Evolutionary conservation across 1,284 basidiomycete species (phyloP).

Genomic region (Ganoderma sinense): DNA sequence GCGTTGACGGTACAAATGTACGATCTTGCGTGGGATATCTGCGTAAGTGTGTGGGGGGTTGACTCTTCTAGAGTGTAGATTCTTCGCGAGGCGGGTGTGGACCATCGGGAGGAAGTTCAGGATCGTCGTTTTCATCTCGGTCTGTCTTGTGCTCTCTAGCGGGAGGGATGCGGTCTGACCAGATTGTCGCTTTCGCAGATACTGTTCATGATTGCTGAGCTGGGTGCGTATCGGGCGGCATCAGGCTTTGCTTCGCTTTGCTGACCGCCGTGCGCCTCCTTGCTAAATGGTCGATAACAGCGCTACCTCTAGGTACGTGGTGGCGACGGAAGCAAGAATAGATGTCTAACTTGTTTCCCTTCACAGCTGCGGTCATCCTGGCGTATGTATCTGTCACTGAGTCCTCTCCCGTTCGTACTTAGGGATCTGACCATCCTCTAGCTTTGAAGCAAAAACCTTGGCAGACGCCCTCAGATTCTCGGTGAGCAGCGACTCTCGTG

Average conservation of each 20-base stretch:
- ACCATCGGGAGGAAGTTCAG: background rate
- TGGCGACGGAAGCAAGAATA: background rate
- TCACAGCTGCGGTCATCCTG: background rate
- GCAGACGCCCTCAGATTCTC: background rate
- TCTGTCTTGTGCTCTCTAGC: background rate
- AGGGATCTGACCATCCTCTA: background rate
- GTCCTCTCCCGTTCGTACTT: background rate
- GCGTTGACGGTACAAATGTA: background rate
- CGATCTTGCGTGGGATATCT: background rate
- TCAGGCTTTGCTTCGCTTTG: background rate
- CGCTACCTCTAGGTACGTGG: background rate
- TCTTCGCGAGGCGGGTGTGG: background rate
- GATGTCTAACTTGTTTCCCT: background rate
- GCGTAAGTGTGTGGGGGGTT: background rate
- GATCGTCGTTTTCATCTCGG: background rate
- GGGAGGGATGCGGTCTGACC: background rate
- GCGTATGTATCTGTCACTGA: background rate
- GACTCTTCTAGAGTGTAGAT: background rate
- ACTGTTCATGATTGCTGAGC: background rate
- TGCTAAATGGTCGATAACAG: background rate
- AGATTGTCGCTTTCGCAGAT: background rate
- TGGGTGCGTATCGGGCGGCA: background rate
- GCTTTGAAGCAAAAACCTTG: background rate
- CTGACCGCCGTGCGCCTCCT: background rate
- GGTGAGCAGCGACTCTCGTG: background rate